phyloP scores from a whole-genome alignment of 768 basidiomycete species.

The Gloeophyllum trabeum region DNA sequence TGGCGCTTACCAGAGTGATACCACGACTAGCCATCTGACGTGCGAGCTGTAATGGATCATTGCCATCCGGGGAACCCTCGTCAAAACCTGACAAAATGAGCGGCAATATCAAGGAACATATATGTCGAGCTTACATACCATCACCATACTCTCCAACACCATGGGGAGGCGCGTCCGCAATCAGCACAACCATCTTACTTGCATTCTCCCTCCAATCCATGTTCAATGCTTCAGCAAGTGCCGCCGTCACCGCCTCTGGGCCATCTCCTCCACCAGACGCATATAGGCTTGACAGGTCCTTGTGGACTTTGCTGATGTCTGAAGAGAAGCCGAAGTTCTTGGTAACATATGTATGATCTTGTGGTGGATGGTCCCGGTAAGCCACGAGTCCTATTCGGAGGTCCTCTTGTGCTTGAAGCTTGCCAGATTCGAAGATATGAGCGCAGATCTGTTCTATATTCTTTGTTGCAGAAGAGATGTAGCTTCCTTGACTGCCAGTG shows the following conservation, averaged over 20 bases:
- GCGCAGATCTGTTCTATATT: conserved; percentile 95
- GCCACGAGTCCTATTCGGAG: conserved; percentile 88
- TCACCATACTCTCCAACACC: conserved; percentile 97
- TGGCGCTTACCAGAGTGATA: conserved; percentile 66
- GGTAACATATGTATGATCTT: conserved; percentile 90
- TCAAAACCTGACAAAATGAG: conserved; percentile 62
- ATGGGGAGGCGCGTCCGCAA: conserved; percentile 96
- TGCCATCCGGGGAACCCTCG: conserved; percentile 87
- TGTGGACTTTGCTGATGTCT: conserved; percentile 80
- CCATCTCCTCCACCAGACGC: conserved; percentile 92
- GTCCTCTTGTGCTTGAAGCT: conserved; percentile 79
- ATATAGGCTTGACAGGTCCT: conserved; percentile 72
- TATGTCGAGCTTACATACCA: conserved; percentile 56
- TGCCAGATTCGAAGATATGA: conserved; percentile 90
- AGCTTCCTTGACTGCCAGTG: conserved; percentile 84
- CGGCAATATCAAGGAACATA: no score
- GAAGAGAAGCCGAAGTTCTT: conserved; percentile 94
- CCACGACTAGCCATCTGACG: conserved; percentile 85
- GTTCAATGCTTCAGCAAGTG: conserved; percentile 71
- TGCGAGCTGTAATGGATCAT: conserved; percentile 81
- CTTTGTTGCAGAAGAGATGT: conserved; percentile 89
- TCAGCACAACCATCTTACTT: conserved; percentile 93
- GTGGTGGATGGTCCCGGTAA: conserved; percentile 94
- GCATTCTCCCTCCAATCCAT: conserved; percentile 88
- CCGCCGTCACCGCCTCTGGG: conserved; percentile 94